A percentile compares a stretch with the other conserved stretches of the same genome.
Conservation (phyloP, 2,329 filamentous ascomycete genomes). For the Xylaria sp. region DNA sequence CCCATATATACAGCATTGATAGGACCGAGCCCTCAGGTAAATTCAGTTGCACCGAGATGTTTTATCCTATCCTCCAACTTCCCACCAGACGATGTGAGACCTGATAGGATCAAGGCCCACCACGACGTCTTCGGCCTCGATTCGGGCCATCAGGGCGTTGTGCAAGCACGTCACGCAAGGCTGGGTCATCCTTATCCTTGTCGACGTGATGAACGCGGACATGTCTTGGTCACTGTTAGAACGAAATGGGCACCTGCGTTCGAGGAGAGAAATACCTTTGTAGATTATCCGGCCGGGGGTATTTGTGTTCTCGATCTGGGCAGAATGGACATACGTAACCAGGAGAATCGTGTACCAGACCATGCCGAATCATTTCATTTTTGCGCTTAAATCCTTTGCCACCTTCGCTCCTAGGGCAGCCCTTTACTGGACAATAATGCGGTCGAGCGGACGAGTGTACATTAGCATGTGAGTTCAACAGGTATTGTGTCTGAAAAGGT, state of each 20-base stretch:
- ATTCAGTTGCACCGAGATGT: conserved; percentile 20
- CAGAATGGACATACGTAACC: conserved; percentile 98
- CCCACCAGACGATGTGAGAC: conserved; percentile 3
- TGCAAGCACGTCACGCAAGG: conserved; percentile 80
- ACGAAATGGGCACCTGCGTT: conserved; percentile 8
- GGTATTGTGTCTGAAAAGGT: conserved; percentile 78
- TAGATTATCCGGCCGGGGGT: conserved; percentile 93
- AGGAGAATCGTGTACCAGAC: conserved; percentile 90
- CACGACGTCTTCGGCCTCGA: conserved; percentile 77
- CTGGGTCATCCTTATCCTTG: conserved; percentile 84
- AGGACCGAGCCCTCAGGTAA: conserved; percentile 18
- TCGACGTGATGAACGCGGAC: conserved; percentile 91
- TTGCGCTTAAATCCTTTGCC: conserved; percentile 75
- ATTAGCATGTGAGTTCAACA: conserved; percentile 80
- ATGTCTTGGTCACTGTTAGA: conserved; percentile 63
- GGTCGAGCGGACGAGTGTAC: conserved; percentile 70
- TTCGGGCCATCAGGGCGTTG: conserved; percentile 85
- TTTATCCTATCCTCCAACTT: background rate
- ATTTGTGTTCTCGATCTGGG: conserved; percentile 89
- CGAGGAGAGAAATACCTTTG: conserved; percentile 68
- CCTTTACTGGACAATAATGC: conserved; percentile 68
- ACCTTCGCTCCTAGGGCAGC: conserved; percentile 66
- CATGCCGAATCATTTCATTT: conserved; percentile 76
- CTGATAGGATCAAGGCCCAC: conserved; percentile 44
- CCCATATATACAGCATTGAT: conserved; percentile 22